These are phyloP conservation scores for Odontarrhena argentea DNA, from an alignment of 345 rosid genomes.

Conservation along the genomic window DNA sequence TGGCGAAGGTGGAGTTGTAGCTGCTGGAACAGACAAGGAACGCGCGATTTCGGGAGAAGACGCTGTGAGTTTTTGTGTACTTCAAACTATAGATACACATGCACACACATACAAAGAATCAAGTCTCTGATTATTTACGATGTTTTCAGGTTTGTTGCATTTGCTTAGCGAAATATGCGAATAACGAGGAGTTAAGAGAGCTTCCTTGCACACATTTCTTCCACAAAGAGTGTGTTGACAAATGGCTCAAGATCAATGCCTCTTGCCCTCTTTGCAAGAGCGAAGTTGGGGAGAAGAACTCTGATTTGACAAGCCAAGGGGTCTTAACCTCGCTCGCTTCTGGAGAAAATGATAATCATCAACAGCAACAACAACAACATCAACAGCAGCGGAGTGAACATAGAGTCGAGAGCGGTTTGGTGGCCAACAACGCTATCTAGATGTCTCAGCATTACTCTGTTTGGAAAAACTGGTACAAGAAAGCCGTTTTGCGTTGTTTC, in stretches of 20 bases:
- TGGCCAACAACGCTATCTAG: slow-evolving; percentile 40
- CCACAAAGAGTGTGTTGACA: slow-evolving; percentile 96
- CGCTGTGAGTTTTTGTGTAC: slow-evolving; percentile 57
- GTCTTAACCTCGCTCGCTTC: slow-evolving; percentile 46
- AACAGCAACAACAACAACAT: slow-evolving; percentile 27
- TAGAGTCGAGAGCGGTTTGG: slow-evolving; percentile 44
- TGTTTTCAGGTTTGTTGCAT: slow-evolving; percentile 83
- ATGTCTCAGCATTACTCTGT: slow-evolving; percentile 24
- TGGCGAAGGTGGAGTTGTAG: slow-evolving; percentile 84
- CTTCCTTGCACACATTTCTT: slow-evolving; percentile 84
- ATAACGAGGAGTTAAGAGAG: slow-evolving; percentile 94
- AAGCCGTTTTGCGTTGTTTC: slow-evolving; percentile 24
- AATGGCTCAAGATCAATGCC: slow-evolving; percentile 95
- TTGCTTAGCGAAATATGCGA: slow-evolving; percentile 89
- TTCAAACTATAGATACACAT: neutral
- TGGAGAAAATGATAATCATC: slow-evolving; percentile 37
- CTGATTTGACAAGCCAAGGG: slow-evolving; percentile 49
- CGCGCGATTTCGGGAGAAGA: slow-evolving; percentile 87
- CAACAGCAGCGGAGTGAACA: slow-evolving; percentile 46
- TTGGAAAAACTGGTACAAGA: slow-evolving; percentile 17
- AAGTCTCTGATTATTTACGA: slow-evolving; percentile 18
- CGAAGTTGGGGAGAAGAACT: slow-evolving; percentile 64
- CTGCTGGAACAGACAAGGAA: slow-evolving; percentile 88
- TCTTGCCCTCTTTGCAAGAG: slow-evolving; percentile 94
- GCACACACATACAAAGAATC: neutral